Evolutionary conservation across 78 protist species (phyloP), one percentile per base, ranked within the genome.

Genomic region (Dictyostelium purpureum): DNA sequence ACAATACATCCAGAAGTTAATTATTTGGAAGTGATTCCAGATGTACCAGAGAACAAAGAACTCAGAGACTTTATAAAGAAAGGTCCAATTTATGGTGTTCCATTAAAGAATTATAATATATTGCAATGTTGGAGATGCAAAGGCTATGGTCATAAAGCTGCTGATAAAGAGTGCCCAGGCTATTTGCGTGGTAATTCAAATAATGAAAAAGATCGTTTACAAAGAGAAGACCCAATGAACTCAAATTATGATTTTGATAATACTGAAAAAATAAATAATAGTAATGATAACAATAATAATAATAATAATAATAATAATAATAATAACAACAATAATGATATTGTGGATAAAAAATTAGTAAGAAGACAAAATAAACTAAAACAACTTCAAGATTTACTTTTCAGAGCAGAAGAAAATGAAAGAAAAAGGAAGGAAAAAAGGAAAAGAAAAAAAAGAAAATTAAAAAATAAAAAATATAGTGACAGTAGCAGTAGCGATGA

Each of bases 81-180:
- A 37, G 94, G 89, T 2, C 94, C 94, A 21, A 28, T 71, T 10
- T 65, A 89, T 18, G 94, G 94, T 38, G 57, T 89, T 16, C 94
- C 94, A 19, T 56, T 89, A 11, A 65, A 89, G 43, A 89, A 89
- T 21, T 88, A 63, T 19, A 89, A 89, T 37, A 89, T 89, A 19
- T 67, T 89, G 94, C 77, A 89, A 49, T 89, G 94, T 59, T 89
- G 77, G 79, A 71, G 61, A 59, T 89, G 94, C 59, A 79, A 79
- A 45, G 7, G 33, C 26, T 74, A 83, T 71, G 90, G 90, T 28
- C 90, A 83, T 31, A 67, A 80, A 42, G 71, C 79, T 18, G 54
- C 51, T 4, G 82, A 76, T 38, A 76, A 31, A 56, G 90, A 83
- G 56, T 83, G 90, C 56, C 79, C 79, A 37, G 1, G 38, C 6